Conservation (phyloP, 306 rosid genomes). For the Inga laurina region DNA sequence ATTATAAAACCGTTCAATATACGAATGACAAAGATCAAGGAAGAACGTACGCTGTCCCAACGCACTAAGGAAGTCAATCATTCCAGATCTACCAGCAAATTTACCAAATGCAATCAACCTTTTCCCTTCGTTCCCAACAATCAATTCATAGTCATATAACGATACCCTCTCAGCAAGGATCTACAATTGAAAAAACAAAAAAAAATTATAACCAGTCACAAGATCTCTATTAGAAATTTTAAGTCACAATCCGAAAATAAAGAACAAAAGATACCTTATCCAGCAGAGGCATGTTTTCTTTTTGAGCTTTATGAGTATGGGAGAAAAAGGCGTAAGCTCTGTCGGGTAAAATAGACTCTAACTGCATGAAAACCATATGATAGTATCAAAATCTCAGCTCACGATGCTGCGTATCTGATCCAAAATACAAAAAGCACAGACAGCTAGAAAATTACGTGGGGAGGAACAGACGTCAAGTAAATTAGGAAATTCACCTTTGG, state of each 20-base stretch:
- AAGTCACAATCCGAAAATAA: background rate
- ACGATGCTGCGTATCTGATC: background rate
- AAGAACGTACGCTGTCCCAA: constrained; percentile 76
- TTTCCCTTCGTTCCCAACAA: constrained; percentile 74
- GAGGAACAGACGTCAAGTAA: background rate
- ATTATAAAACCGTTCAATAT: background rate
- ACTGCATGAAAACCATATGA: constrained; percentile 47
- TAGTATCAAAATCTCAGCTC: background rate
- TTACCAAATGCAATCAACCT: constrained; percentile 91
- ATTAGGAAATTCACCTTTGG: constrained; percentile 54
- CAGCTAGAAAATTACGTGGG: background rate
- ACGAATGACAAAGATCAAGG: constrained; percentile 1
- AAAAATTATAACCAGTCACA: constrained; percentile 21
- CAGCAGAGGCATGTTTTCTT: constrained; percentile 87
- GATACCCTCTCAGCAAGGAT: constrained; percentile 75
- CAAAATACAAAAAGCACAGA: background rate
- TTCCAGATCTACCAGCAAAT: constrained; percentile 94
- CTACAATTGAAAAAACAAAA: constrained; percentile 29
- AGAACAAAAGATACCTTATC: constrained; percentile 59
- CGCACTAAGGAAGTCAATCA: constrained; percentile 79
- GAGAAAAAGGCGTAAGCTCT: constrained; percentile 95
- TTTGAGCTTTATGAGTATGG: constrained; percentile 94
- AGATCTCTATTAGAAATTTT: constrained; percentile 12
- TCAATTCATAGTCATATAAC: constrained; percentile 84
- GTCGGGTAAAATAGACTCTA: constrained; percentile 83